Conservation (phyloP, 1,139 yeast species). For the Blastobotrys illinoisensis region DNA sequence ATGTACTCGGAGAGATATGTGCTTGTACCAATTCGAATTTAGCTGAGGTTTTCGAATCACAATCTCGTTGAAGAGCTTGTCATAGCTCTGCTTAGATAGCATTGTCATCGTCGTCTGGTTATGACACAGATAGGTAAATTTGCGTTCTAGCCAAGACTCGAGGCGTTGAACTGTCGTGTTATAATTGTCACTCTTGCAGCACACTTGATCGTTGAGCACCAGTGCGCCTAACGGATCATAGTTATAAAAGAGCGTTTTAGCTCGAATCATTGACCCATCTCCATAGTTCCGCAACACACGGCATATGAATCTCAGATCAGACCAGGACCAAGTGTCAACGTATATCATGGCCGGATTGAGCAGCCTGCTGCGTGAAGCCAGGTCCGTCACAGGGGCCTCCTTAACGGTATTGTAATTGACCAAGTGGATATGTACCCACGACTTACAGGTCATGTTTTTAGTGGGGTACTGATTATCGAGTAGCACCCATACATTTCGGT, state of each 20-base stretch:
- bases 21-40: not conserved
- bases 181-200: not conserved
- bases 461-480: slow-evolving; percentile 4
- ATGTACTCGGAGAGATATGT: not conserved
- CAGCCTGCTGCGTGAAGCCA: not conserved
- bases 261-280: slow-evolving; percentile 1
- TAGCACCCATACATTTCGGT: slow-evolving; percentile 8
- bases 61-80: not conserved
- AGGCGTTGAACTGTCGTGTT: not conserved
- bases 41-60: not conserved
- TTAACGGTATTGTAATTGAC: not conserved
- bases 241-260: slow-evolving; percentile 3
- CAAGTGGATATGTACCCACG: slow-evolving; percentile 8
- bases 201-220: slow-evolving; percentile 2
- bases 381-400: not conserved
- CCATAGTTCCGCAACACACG: not conserved
- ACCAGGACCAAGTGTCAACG: slow-evolving; percentile 4
- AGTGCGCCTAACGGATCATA: slow-evolving; percentile 7
- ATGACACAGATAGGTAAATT: not conserved
- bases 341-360: not conserved
- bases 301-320: slow-evolving; percentile 6
- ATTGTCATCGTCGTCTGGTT: not conserved
- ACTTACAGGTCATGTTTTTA: not conserved
- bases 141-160: not conserved
- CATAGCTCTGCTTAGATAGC: not conserved